These are phyloP conservation scores for Globisporangium cystogenes DNA, from an alignment of 352 stramenopile genomes.

Conservation along the genomic window DNA sequence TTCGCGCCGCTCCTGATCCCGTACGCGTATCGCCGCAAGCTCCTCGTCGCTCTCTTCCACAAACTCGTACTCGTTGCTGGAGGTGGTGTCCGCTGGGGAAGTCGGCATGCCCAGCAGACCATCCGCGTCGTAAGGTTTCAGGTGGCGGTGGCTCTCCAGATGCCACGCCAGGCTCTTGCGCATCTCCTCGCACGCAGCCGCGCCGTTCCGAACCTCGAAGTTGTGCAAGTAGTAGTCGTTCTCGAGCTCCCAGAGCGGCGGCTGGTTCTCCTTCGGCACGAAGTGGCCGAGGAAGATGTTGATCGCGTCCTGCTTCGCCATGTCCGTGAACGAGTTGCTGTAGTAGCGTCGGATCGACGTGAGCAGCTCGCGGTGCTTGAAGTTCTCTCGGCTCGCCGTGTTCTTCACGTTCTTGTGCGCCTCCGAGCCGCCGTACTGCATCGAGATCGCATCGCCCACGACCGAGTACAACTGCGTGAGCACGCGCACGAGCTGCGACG, in stretches of 20 bases:
- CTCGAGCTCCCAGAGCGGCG: slow-evolving; percentile 79
- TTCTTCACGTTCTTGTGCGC: slow-evolving; percentile 98
- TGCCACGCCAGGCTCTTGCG: slow-evolving; percentile 56
- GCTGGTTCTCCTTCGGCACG: slow-evolving; percentile 54
- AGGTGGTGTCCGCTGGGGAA: slow-evolving; percentile 9
- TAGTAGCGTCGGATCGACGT: slow-evolving; percentile 99
- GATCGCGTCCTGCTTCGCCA: slow-evolving; percentile 98
- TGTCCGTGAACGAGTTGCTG: slow-evolving; percentile 99
- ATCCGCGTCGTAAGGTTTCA: slow-evolving; percentile 4
- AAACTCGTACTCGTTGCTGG: slow-evolving; percentile 22
- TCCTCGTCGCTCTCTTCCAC: slow-evolving; percentile 17
- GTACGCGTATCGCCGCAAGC: slow-evolving; percentile 12
- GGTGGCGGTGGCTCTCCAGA: slow-evolving; percentile 43
- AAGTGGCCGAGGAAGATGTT: slow-evolving; percentile 98
- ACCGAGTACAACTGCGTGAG: slow-evolving; percentile 98
- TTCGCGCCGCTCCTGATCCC: slow-evolving; percentile 53
- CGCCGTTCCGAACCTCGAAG: slow-evolving; percentile 76
- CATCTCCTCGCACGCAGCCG: slow-evolving; percentile 54
- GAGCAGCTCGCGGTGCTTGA: slow-evolving; percentile 96
- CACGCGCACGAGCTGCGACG: slow-evolving; percentile 92
- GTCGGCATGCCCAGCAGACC: background rate
- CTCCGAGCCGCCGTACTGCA: slow-evolving; percentile 99
- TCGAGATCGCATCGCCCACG: slow-evolving; percentile 97
- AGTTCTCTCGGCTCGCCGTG: slow-evolving; percentile 71
- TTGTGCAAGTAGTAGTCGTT: slow-evolving; percentile 92